Percentiles rank a stretch among this genome's conserved stretches.
phyloP scores from a whole-genome alignment of 164 flowering plant genomes.

The Kingdonia uniflora region DNA sequence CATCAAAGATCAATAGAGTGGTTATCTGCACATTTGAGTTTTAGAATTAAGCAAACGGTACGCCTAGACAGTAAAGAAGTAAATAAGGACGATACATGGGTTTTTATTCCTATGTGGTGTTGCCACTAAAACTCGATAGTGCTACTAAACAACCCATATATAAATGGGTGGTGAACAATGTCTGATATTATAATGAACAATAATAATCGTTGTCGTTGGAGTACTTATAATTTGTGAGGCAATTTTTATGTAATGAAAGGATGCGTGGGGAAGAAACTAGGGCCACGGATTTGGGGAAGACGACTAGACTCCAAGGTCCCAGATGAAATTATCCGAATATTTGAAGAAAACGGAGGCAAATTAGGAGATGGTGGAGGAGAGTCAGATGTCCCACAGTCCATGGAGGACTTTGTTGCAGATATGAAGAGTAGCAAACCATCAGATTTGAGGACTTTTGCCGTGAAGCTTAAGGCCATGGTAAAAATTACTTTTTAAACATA shows the following conservation, averaged over 20 bases:
- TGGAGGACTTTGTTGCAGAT: conserved; percentile 67
- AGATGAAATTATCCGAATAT: conserved; percentile 63
- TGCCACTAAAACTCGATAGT: too few relatives aligned
- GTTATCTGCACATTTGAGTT: too few relatives aligned
- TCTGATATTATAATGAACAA: too few relatives aligned
- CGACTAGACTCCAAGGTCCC: conserved; percentile 65
- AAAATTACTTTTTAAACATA: too few relatives aligned
- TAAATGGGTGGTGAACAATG: too few relatives aligned
- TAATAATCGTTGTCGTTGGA: too few relatives aligned
- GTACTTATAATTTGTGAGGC: neutral
- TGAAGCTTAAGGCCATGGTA: conserved; percentile 80
- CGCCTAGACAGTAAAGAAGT: too few relatives aligned
- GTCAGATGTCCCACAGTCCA: conserved; percentile 57
- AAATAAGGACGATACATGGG: too few relatives aligned
- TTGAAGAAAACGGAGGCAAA: conserved; percentile 37
- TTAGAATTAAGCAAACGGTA: too few relatives aligned
- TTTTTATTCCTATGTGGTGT: too few relatives aligned
- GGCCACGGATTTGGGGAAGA: conserved; percentile 71
- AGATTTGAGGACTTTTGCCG: conserved; percentile 63
- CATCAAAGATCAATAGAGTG: too few relatives aligned
- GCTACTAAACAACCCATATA: too few relatives aligned
- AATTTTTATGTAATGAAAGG: conserved; percentile 25
- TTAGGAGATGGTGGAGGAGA: conserved; percentile 26
- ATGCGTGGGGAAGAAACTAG: conserved; percentile 76
- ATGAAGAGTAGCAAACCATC: conserved; percentile 32